A percentile compares a stretch with the other conserved stretches of the same genome.
Evolutionary conservation across 2,329 filamentous ascomycete species (phyloP).

Genomic region (Pseudocercospora musae): DNA sequence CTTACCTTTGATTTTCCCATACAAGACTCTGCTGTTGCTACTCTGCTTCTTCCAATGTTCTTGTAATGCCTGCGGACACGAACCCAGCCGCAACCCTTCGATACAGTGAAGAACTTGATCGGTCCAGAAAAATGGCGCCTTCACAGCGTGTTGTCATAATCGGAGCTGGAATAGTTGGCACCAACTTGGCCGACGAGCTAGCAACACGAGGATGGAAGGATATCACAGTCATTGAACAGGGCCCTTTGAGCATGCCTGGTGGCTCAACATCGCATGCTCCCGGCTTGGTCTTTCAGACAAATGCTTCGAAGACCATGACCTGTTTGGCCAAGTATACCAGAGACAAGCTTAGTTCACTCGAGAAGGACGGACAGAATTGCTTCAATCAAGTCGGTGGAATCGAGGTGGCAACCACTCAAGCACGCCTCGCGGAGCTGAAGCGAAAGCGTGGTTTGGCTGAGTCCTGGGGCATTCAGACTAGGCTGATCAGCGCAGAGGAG

Average conservation of each 20-base stretch:
- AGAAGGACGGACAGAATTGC: slow-evolving; percentile 50
- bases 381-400: slow-evolving; percentile 64
- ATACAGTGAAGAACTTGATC: background rate
- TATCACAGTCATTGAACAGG: slow-evolving; percentile 64
- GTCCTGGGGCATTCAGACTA: slow-evolving; percentile 59
- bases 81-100: background rate
- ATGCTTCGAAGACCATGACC: slow-evolving; percentile 56
- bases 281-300: slow-evolving; percentile 63
- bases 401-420: slow-evolving; percentile 60
- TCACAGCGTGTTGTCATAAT: slow-evolving; percentile 53
- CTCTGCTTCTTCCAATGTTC: background rate
- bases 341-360: slow-evolving; percentile 56
- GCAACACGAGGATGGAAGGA: slow-evolving; percentile 60
- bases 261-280: slow-evolving; percentile 65
- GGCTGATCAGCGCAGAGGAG: slow-evolving; percentile 51
- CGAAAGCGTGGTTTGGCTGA: slow-evolving; percentile 59
- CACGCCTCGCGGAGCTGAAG: slow-evolving; percentile 59
- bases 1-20: background rate
- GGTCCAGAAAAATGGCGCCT: slow-evolving; percentile 31
- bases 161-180: slow-evolving; percentile 63
- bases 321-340: slow-evolving; percentile 60
- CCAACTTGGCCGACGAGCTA: slow-evolving; percentile 63
- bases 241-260: slow-evolving; percentile 59
- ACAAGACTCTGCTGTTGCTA: background rate
- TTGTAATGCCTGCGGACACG: background rate